Evolutionary conservation across 2,329 filamentous ascomycete genomes (phyloP).

Genomic region (Alternaria dauci): DNA sequence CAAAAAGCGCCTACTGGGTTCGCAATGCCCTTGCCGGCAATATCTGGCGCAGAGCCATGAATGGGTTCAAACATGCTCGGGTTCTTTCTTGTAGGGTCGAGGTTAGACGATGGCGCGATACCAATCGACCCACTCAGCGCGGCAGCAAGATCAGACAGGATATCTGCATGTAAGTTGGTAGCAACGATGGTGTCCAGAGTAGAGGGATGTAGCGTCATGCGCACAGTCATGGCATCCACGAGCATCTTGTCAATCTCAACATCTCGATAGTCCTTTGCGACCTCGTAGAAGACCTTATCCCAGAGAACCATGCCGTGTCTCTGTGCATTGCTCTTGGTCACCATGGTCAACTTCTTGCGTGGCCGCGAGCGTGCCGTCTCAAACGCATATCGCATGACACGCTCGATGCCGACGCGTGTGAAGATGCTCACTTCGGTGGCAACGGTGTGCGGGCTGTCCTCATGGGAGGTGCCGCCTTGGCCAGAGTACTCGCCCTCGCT

Average conservation of each 20-base stretch:
- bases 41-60: slow-evolving; percentile 71
- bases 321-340: slow-evolving; percentile 60
- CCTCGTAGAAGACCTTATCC: slow-evolving; percentile 58
- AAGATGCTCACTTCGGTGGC: slow-evolving; percentile 60
- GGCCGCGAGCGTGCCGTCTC: slow-evolving; percentile 55
- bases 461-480: slow-evolving; percentile 56
- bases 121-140: slow-evolving; percentile 72
- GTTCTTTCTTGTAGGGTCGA: slow-evolving; percentile 67
- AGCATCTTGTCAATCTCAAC: slow-evolving; percentile 60
- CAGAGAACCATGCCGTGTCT: slow-evolving; percentile 60
- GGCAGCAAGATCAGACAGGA: slow-evolving; percentile 72
- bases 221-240: slow-evolving; percentile 60
- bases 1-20: slow-evolving; percentile 74
- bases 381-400: slow-evolving; percentile 60
- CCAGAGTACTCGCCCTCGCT: slow-evolving; percentile 60
- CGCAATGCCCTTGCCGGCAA: slow-evolving; percentile 68
- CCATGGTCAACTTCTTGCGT: slow-evolving; percentile 59
- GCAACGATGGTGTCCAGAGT: slow-evolving; percentile 59
- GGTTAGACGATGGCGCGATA: slow-evolving; percentile 72
- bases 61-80: slow-evolving; percentile 71
- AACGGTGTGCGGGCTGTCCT: slow-evolving; percentile 50
- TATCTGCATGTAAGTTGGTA: slow-evolving; percentile 65
- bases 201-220: slow-evolving; percentile 58
- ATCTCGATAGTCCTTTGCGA: slow-evolving; percentile 57
- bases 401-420: slow-evolving; percentile 55